Base-by-base conservation (phyloP, 2,329 filamentous ascomycete genomes). In the Colletotrichum eleusines region DNA sequence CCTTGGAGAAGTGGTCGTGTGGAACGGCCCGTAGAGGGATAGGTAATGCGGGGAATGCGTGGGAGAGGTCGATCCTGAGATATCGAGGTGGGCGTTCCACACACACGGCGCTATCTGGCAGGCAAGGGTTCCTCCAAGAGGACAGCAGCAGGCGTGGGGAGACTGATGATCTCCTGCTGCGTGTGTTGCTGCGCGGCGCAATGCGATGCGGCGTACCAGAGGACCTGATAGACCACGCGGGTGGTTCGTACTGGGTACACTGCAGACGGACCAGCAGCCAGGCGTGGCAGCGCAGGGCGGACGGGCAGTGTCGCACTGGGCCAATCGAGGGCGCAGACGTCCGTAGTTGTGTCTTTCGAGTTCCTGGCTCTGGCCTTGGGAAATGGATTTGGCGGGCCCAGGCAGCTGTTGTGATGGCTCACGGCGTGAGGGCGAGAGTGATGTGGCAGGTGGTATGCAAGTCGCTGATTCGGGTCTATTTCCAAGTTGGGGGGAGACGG, bases 391-490 rank as follows among this genome's bases (percentile, higher is more conserved):
- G 77, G 77, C 77, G 78, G 78, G 76, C 77, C 79, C 80, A 78
- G 79, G 78, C 78, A 78, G 77, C 80, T 28, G 79, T 79, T 80
- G 80, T 77, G 80, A 79, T 78, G 78, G 78, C 77, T 79, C 80
- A 78, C 79, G 78, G 79, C 77, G 78, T 76, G 80, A 79, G 44
- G 42, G 33, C 44, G 51, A 69, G 80, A 80, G 78, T 84, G 82
- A 84, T 80, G 80, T 84, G 82, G 82, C 82, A 83, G 80, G 76
- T 76, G 76, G 77, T 79, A 83, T 84, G 83, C 83, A 84, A 76
- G 81, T 82, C 76, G 80, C 81, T 81, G 76, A 76, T 84, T 82
- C 75, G 80, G 82, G 80, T 76, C 79, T 77, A 53, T 75, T 72
- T 76, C 75, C 75, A 76, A 74, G 73, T 75, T 77, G 74, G 76